phyloP scores from a whole-genome alignment of 1,284 basidiomycete species.

The Spongiforma sp. region DNA sequence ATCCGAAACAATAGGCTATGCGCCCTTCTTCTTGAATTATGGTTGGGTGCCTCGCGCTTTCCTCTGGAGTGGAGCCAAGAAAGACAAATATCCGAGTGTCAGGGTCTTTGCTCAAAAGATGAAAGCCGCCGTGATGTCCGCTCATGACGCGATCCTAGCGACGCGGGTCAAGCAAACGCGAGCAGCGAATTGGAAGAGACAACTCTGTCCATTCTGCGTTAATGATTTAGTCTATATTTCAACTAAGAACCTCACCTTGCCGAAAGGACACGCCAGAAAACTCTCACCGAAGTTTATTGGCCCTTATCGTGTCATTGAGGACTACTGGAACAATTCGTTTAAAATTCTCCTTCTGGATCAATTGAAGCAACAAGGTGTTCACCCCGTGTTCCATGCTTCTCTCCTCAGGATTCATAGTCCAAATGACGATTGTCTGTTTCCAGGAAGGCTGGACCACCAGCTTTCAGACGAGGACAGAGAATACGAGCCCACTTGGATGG shows the following conservation, averaged over 20 bases:
- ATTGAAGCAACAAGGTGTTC: too few relatives aligned
- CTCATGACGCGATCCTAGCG: constrained; percentile 37
- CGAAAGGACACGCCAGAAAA: constrained; percentile 36
- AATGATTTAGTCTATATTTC: constrained; percentile 42
- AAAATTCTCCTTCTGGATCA: too few relatives aligned
- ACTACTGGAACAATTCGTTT: too few relatives aligned
- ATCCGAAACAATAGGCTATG: constrained; percentile 32
- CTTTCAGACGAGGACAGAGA: not conserved
- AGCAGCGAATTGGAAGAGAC: constrained; percentile 28
- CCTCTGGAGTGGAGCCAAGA: constrained; percentile 27
- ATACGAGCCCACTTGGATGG: not conserved
- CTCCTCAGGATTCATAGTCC: constrained; percentile 18
- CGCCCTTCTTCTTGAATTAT: constrained; percentile 43
- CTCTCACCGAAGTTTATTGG: constrained; percentile 40
- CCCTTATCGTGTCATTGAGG: too few relatives aligned
- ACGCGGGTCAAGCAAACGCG: constrained; percentile 37
- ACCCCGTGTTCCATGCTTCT: not conserved
- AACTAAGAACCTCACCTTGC: constrained; percentile 40
- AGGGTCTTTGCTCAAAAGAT: constrained; percentile 27
- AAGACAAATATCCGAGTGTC: constrained; percentile 28
- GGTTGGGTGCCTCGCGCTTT: constrained; percentile 39
- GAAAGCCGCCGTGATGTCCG: constrained; percentile 25
- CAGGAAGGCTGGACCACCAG: not conserved
- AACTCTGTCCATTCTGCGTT: constrained; percentile 18
- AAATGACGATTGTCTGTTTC: not conserved